Base-by-base conservation (phyloP, 2,329 filamentous ascomycete genomes). In the Diplodia corticola region DNA sequence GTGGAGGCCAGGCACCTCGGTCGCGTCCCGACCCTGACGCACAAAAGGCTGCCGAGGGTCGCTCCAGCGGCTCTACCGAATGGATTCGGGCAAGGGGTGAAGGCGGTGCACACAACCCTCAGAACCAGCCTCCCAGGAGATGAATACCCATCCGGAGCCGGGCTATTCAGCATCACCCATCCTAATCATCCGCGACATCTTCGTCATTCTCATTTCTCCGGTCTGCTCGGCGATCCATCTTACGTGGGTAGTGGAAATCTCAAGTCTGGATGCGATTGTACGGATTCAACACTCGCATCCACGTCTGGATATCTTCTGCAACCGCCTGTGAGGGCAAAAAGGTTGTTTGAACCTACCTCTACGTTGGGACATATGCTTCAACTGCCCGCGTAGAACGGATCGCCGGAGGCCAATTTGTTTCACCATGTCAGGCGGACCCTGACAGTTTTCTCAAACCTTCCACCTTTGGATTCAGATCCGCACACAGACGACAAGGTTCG, bases 41-140 rank as follows among this genome's bases (percentile, higher is more conserved):
- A 24, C 78, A 81, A 67, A 83, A 83, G 71, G 81, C 81, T 40
- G 74, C 80, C 51, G 82, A 82, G 70, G 78, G 77, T 60, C 76
- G 78, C 68, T 77, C 77, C 66, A 78, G 75, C 24, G 78, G 78
- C 30, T 76, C 76, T 65, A 66, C 74, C 15, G 73, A 77, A 70
- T 77, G 77, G 77, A 74, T 78, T 61, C 71, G 75, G 57, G 59
- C 72, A 54, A 71, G 77, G 68, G 74, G 74, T 59, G 75, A 79
- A 70, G 73, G 73, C 44, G 77, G 76, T 48, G 75, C 73, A 40
- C 74, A 73, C 22, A 76, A 75, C 64, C 77, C 77, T 63, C 74
- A 78, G 67, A 75, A 79, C 67, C 74, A 78, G 70, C 75, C 76
- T 67, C 73, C 74, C 59, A 74, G 75, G 63, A 78, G 76, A 78